phyloP scores from a whole-genome alignment of 257 asterid genomes.

The Solanum raphanifolium region DNA sequence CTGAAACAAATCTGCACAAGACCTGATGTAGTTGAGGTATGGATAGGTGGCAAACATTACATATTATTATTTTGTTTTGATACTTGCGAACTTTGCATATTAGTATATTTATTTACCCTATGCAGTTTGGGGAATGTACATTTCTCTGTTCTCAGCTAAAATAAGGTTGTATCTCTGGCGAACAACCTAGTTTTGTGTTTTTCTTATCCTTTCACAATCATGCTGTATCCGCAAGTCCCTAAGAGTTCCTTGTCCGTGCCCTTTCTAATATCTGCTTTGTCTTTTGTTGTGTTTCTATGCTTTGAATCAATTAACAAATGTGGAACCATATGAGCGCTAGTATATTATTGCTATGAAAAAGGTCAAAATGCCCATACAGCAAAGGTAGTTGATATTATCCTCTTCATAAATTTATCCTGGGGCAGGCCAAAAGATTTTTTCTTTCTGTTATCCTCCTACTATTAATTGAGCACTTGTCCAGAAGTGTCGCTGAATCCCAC shows the following conservation, averaged over 20 bases:
- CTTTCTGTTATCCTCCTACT: neutral
- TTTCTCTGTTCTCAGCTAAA: neutral
- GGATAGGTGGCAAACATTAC: neutral
- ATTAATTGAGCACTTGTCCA: neutral
- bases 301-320: neutral
- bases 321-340: neutral
- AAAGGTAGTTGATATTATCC: neutral
- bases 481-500: neutral
- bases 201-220: neutral
- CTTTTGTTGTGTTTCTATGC: neutral
- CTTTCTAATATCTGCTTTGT: neutral
- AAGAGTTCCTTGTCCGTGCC: neutral
- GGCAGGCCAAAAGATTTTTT: neutral
- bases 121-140: neutral
- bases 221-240: neutral
- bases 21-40: constrained; percentile 98
- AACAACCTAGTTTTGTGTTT: neutral
- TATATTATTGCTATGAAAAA: neutral
- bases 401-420: neutral
- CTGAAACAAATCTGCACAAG: constrained; percentile 64
- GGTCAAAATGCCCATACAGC: neutral
- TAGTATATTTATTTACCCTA: neutral
- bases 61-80: neutral
- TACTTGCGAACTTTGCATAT: neutral
- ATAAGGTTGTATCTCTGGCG: neutral